These are phyloP conservation scores for Colletotrichum tropicale DNA, from an alignment of 2,329 filamentous ascomycete species.

Conservation along the genomic window DNA sequence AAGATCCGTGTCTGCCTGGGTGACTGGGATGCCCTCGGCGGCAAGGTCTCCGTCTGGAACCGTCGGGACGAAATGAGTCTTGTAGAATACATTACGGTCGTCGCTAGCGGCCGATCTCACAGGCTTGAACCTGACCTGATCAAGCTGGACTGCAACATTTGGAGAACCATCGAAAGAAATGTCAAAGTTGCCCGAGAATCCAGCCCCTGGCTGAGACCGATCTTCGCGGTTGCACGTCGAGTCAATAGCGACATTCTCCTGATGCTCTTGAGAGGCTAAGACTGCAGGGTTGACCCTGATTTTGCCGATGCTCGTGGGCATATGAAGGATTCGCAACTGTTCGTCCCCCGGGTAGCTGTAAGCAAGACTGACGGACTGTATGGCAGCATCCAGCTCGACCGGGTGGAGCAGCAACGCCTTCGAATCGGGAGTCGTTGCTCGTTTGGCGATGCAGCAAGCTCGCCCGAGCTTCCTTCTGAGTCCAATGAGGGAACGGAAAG, in stretches of 20 bases:
- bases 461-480: not conserved
- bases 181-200: slow-evolving; percentile 3
- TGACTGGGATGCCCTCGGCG: slow-evolving; percentile 22
- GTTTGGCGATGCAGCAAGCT: not conserved
- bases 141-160: not conserved
- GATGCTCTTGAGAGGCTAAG: not conserved
- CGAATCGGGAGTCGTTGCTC: slow-evolving; percentile 21
- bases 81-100: not conserved
- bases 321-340: slow-evolving; percentile 30
- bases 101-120: not conserved
- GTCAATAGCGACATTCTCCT: not conserved
- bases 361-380: slow-evolving; percentile 37
- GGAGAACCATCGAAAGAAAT: not conserved
- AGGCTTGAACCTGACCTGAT: not conserved
- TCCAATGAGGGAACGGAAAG: not conserved
- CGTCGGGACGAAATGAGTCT: not conserved
- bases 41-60: slow-evolving; percentile 11
- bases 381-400: slow-evolving; percentile 32
- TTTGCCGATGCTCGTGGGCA: slow-evolving; percentile 30
- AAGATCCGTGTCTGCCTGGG: slow-evolving; percentile 20
- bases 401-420: slow-evolving; percentile 28
- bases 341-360: slow-evolving; percentile 35
- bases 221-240: not conserved
- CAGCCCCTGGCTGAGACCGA: not conserved
- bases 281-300: slow-evolving; percentile 1